Base-by-base conservation (phyloP, 441 rosid genomes). In the Bruguiera hainesii region DNA sequence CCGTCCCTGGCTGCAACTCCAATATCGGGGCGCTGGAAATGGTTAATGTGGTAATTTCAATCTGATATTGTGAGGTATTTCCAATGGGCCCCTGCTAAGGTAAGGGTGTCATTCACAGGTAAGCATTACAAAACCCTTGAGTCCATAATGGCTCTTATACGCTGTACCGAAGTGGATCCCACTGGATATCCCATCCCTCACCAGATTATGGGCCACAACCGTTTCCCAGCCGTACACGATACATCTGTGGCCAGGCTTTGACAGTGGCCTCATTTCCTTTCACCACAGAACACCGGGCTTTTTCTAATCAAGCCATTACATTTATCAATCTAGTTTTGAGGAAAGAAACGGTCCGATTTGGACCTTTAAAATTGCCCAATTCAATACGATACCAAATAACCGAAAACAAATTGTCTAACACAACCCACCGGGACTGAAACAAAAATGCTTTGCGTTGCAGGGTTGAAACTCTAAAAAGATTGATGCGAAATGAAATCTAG, bases 91-190 rank as follows among this genome's bases (percentile, higher is more conserved):
- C 35, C 13, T 42, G 31, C 2, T 57, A 71, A 59, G 60, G 5
- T 25, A 49, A 11, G 7, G 46, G 67, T 56, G 25, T 48, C 57
- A 37, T 30, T 60, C 18, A 65, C 73, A 65, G 66, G 59, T 35
- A 65, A 65, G 78, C 30, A 50, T 53, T 60, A 39, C 29, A 7
- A 15, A 56, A 50, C 5, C 46, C 46, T 73, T 70, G 29, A 59
- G 66, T 67, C 78, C 65, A 63, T 72, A 71, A 52, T 66, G 37
- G 56, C 63, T 66, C 64, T 68, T 46, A 68, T 63, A 75, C 56
- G 67, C 52, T 63, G 33, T 26, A 74, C 73, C 80, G 25, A 61
- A 62, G 66, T 72, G 82, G 85, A 67, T 58, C 85, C 79, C 79
- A 69, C 30, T 20, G 3, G 3, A 61, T 37, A 59, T 64, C 8